Evolutionary conservation across 306 rosid genomes (phyloP).

Genomic region (Alnus glutinosa): DNA sequence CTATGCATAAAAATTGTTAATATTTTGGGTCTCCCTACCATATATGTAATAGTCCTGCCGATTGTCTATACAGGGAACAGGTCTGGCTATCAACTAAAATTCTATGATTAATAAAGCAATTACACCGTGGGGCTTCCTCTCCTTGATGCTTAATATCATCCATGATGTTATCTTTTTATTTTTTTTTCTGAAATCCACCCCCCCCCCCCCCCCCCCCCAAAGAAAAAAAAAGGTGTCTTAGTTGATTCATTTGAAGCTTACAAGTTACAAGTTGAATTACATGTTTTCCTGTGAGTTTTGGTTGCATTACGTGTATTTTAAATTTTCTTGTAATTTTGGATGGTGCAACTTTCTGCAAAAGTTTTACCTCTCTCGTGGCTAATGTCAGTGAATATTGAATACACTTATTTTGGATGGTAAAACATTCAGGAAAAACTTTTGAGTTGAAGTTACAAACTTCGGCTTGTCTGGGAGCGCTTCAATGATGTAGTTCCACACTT

Average conservation of each 20-base stretch:
- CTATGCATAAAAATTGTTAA: not conserved
- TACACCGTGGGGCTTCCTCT: not conserved
- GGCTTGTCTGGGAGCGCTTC: not conserved
- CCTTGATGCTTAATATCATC: not conserved
- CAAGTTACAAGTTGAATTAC: too few species aligned
- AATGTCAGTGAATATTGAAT: not conserved
- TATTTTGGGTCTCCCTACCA: not conserved
- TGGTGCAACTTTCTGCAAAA: not conserved
- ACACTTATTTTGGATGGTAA: not conserved
- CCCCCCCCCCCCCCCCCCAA: too few species aligned
- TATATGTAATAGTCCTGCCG: not conserved
- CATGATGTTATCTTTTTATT: not conserved
- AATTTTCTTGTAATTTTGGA: not conserved
- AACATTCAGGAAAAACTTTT: not conserved
- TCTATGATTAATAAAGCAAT: not conserved
- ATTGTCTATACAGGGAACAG: not conserved
- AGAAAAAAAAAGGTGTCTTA: too few species aligned
- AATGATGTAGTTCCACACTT: conserved; percentile 10
- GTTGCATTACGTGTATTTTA: not conserved
- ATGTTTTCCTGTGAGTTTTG: not conserved
- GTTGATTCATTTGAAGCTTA: not conserved
- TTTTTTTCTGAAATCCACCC: too few species aligned
- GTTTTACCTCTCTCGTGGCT: not conserved
- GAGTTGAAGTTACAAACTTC: not conserved
- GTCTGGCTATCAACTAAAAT: not conserved